These are phyloP conservation scores for Pseudocercospora fuligena DNA, from an alignment of 2,329 filamentous ascomycete genomes.

Conservation along the genomic window DNA sequence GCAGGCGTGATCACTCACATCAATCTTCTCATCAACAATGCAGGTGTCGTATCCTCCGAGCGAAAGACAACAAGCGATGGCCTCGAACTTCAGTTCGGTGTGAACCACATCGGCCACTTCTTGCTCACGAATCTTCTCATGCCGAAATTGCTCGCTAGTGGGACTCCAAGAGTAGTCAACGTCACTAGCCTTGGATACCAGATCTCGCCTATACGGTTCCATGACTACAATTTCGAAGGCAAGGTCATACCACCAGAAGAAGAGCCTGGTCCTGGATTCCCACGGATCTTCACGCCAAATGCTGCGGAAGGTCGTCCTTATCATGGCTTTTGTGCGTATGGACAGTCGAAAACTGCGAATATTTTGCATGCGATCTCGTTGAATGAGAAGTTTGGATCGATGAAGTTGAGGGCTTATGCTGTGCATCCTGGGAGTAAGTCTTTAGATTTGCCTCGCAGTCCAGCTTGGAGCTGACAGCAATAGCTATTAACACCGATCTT, in stretches of 20 bases:
- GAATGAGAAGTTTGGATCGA: conserved; percentile 37
- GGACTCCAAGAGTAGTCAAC: conserved; percentile 36
- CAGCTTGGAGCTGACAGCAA: not conserved
- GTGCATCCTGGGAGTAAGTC: conserved; percentile 47
- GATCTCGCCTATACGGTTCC: conserved; percentile 41
- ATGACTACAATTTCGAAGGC: conserved; percentile 42
- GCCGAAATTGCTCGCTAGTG: conserved; percentile 22
- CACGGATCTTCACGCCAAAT: conserved; percentile 17
- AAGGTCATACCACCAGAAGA: conserved; percentile 29
- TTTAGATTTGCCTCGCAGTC: not conserved
- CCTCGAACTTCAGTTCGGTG: conserved; percentile 58
- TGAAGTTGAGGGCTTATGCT: conserved; percentile 44
- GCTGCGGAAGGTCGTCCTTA: conserved; percentile 38
- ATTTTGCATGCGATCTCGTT: conserved; percentile 50
- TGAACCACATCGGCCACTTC: conserved; percentile 60
- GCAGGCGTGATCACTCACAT: not conserved
- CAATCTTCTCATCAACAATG: conserved; percentile 18
- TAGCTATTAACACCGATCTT: conserved; percentile 26
- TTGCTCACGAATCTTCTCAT: conserved; percentile 43
- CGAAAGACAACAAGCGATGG: conserved; percentile 34
- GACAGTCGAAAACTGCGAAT: conserved; percentile 54
- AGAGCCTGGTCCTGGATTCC: conserved; percentile 19
- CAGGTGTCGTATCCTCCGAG: conserved; percentile 5
- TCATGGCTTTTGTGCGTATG: conserved; percentile 47
- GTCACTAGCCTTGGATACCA: conserved; percentile 34